A percentile compares a stretch with the other conserved stretches of the same genome.
Evolutionary conservation across 202 grass and related monocot genomes (phyloP).

Genomic region (Zizania palustris): DNA sequence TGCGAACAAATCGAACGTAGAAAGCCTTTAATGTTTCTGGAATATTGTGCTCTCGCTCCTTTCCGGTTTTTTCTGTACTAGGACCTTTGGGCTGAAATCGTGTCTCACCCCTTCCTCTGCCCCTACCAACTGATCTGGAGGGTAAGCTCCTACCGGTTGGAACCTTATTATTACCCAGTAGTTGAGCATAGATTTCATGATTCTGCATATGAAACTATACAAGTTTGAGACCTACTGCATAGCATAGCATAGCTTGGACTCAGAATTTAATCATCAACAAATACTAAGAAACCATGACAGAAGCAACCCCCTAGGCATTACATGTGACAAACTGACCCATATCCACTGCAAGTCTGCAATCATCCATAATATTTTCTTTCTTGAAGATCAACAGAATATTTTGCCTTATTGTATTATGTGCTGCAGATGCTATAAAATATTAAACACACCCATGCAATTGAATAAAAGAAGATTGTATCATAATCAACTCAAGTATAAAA

Average conservation of each 20-base stretch:
- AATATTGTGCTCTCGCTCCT: conserved; percentile 51
- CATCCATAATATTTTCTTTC: neutral
- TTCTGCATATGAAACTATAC: conserved; percentile 56
- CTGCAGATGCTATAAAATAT: neutral
- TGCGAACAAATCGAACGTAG: conserved; percentile 63
- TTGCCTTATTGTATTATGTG: neutral
- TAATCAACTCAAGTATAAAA: neutral
- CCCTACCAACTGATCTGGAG: conserved; percentile 52
- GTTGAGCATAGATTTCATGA: conserved; percentile 56
- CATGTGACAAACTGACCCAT: neutral
- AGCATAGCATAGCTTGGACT: neutral
- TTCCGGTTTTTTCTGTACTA: conserved; percentile 46
- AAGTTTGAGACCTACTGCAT: neutral
- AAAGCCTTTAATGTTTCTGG: conserved; percentile 68
- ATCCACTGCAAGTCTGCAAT: neutral
- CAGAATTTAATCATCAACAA: neutral
- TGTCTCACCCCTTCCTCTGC: conserved; percentile 59
- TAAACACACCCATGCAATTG: neutral
- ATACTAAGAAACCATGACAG: neutral
- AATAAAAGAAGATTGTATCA: neutral
- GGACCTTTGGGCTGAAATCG: conserved; percentile 54
- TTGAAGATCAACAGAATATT: neutral
- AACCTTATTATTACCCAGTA: conserved; percentile 55
- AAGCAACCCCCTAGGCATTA: neutral
- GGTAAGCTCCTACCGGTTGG: conserved; percentile 36